phyloP scores from a whole-genome alignment of 371 early-diverging fungal genomes.

The Chytridium lagenaria region DNA sequence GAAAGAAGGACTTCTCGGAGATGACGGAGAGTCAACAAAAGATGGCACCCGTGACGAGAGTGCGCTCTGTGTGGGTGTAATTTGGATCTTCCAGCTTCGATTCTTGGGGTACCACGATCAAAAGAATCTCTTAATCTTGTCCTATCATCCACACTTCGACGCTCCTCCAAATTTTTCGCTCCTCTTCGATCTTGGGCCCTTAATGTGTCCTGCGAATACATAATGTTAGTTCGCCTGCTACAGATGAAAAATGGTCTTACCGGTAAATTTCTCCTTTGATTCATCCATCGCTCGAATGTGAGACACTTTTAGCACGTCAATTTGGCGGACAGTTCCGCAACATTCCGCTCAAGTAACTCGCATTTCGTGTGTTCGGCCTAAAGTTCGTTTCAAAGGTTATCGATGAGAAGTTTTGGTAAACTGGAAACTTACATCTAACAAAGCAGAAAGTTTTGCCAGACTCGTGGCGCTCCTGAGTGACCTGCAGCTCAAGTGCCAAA shows the following conservation, averaged over 20 bases:
- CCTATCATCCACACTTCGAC: conserved; percentile 22
- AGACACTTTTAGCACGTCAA: conserved; percentile 30
- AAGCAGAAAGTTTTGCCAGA: conserved; percentile 31
- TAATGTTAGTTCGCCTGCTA: too few relatives aligned
- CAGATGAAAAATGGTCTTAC: too few relatives aligned
- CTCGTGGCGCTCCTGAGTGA: conserved; percentile 41
- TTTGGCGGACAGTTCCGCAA: conserved; percentile 39
- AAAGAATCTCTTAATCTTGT: background rate
- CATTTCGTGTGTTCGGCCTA: conserved; percentile 22
- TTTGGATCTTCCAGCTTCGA: too few relatives aligned
- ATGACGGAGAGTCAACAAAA: background rate
- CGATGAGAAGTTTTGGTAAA: background rate
- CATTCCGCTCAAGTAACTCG: conserved; percentile 17
- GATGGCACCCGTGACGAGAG: conserved; percentile 2
- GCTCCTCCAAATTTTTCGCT: conserved; percentile 23
- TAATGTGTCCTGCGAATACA: conserved; percentile 17
- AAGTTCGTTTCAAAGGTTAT: too few relatives aligned
- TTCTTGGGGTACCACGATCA: too few relatives aligned
- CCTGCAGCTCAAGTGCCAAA: conserved; percentile 38
- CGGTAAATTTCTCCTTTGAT: conserved; percentile 33
- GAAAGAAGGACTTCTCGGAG: conserved; percentile 11
- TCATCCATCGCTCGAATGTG: conserved; percentile 42
- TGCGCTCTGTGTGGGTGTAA: background rate
- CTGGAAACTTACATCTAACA: conserved; percentile 33
- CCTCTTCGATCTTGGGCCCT: conserved; percentile 32